Evolutionary conservation across 2,329 filamentous ascomycete genomes (phyloP), one percentile per base, ranked within the genome.

Genomic region (Aspergillus sojae): DNA sequence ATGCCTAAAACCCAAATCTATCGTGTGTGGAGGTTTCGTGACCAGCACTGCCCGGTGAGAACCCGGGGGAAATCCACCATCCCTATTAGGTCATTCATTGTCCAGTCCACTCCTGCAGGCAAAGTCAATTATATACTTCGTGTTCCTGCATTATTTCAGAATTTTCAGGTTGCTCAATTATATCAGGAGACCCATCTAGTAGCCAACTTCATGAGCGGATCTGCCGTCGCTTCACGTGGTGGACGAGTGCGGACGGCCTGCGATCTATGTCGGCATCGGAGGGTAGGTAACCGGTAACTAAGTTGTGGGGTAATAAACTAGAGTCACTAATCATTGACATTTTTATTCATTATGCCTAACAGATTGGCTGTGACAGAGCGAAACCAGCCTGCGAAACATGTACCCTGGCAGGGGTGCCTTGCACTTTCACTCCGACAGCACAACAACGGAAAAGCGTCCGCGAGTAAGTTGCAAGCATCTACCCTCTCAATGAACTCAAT

Each of bases 351-450:
- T 36, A 36, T 19, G 30, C 30, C 14, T 16, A 21, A 53, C 52
- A 73, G 71, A 73, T 73, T 34, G 69, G 69, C 39, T 73, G 71
- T 60, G 69, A 73, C 52, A 64, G 61, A 48, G 68, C 56, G 4
- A 65, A 69, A 21, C 71, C 71, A 23, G 64, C 66, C 30, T 73
- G 71, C 21, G 71, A 73, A 23, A 70, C 66, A 9, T 73, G 71
- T 50, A 57, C 61, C 30, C 41, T 71, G 28, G 68, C 65, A 16
- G 62, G 67, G 1, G 56, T 69, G 1, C 65, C 62, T 14, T 73
- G 71, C 58, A 65, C 61, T 4, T 71, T 73, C 26, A 68, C 70
- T 9, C 65, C 60, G 14, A 23, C 61, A 21, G 57, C 52, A 9
- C 63, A 62, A 34, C 48, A 58, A 26, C 67, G 65, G 14, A 71